Percentiles rank a stretch among this genome's conserved stretches.
phyloP scores from a whole-genome alignment of 1,139 yeast genomes.

The Yamadazyma blattariae region DNA sequence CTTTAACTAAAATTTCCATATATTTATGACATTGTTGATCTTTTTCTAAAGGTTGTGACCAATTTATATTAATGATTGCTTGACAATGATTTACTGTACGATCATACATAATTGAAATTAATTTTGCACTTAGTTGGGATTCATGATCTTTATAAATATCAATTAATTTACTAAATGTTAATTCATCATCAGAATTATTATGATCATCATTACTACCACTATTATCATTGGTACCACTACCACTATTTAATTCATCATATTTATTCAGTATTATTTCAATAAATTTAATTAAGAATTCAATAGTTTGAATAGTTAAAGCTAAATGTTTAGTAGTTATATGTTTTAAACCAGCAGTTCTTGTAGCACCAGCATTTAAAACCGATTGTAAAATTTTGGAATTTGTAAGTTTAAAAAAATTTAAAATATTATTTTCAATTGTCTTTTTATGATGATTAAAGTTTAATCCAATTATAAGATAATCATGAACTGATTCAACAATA shows the following conservation, averaged over 20 bases:
- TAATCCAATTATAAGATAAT: constrained; percentile 48
- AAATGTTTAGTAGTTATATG: constrained; percentile 76
- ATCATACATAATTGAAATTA: constrained; percentile 69
- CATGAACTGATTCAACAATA: constrained; percentile 38
- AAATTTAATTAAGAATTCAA: constrained; percentile 38
- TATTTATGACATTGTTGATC: constrained; percentile 54
- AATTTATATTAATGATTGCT: constrained; percentile 45
- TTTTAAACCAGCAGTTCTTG: constrained; percentile 68
- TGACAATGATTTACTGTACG: constrained; percentile 51
- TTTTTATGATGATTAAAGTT: constrained; percentile 43
- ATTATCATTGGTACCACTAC: no score
- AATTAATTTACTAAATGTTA: constrained; percentile 29
- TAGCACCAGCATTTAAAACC: constrained; percentile 76
- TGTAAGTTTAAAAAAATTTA: constrained; percentile 51
- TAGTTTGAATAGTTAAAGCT: constrained; percentile 63
- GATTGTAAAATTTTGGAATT: constrained; percentile 60
- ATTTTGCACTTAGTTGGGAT: constrained; percentile 61
- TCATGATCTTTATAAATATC: constrained; percentile 57
- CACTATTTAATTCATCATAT: constrained; percentile 6
- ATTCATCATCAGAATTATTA: constrained; percentile 30
- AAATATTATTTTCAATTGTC: constrained; percentile 38
- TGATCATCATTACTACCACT: no score
- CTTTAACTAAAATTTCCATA: constrained; percentile 67
- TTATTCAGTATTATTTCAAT: constrained; percentile 5
- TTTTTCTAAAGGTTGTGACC: constrained; percentile 43